Percentiles rank a stretch among this genome's conserved stretches.
phyloP scores from a whole-genome alignment of 1,284 basidiomycete species.

The Ganoderma lingzhi region DNA sequence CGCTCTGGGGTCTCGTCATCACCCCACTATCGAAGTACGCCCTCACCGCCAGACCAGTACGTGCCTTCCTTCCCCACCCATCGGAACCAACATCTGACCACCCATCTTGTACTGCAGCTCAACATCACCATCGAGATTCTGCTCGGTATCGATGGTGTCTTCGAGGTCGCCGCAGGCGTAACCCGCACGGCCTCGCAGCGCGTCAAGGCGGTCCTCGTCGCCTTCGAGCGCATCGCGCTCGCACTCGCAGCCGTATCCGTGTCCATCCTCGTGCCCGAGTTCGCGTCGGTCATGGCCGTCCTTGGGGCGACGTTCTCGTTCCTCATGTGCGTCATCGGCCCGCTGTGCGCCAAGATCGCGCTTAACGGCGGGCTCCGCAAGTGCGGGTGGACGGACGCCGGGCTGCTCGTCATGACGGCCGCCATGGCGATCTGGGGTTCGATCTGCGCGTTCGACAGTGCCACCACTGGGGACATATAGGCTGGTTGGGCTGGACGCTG shows the following conservation, averaged over 20 bases:
- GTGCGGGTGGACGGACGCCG: constrained; percentile 59
- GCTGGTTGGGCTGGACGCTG: background rate
- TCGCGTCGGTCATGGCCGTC: constrained; percentile 91
- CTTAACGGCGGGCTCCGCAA: constrained; percentile 52
- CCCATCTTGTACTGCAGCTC: constrained; percentile 52
- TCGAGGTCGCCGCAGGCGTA: constrained; percentile 13
- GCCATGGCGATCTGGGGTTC: constrained; percentile 86
- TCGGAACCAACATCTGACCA: background rate
- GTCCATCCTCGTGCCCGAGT: constrained; percentile 86
- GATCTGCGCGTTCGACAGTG: constrained; percentile 62
- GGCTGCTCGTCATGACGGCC: constrained; percentile 62
- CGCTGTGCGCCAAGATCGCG: constrained; percentile 70
- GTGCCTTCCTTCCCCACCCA: constrained; percentile 38
- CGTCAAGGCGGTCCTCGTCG: constrained; percentile 56
- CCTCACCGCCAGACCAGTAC: constrained; percentile 82
- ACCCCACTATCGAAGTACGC: constrained; percentile 93
- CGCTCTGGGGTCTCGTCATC: constrained; percentile 91
- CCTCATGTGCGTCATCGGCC: constrained; percentile 84
- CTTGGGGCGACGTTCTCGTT: constrained; percentile 90
- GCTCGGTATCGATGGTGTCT: constrained; percentile 64
- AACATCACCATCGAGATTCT: constrained; percentile 83
- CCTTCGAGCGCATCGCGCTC: constrained; percentile 67
- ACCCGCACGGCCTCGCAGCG: constrained; percentile 26
- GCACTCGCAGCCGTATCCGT: constrained; percentile 69
- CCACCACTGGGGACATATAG: constrained; percentile 26